Percentiles rank a stretch among this genome's conserved stretches.
phyloP scores from a whole-genome alignment of 495 filamentous ascomycete genomes.

The Trypethelium eluteriae region DNA sequence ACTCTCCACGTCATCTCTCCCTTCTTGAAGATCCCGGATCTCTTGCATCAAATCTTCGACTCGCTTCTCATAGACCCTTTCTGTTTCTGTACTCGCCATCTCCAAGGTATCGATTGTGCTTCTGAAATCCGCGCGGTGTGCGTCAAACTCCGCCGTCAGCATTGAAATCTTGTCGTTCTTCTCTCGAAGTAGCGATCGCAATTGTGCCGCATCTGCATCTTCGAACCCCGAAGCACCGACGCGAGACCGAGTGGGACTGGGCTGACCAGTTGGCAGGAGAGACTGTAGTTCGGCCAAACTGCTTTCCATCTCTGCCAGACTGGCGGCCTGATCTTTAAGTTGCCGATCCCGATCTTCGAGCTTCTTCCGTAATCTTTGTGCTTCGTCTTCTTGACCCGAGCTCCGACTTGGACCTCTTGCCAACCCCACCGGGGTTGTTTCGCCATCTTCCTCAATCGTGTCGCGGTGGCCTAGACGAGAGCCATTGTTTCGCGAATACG shows the following conservation, averaged over 20 bases:
- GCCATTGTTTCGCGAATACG: conserved; percentile 34
- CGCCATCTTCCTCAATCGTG: conserved; percentile 36
- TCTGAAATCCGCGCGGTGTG: conserved; percentile 89
- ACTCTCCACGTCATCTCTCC: conserved; percentile 68
- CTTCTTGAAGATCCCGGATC: conserved; percentile 69
- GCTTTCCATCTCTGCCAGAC: conserved; percentile 76
- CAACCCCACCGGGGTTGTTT: conserved; percentile 51
- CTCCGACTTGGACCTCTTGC: conserved; percentile 32
- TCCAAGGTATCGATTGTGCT: conserved; percentile 96
- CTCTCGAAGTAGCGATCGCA: conserved; percentile 77
- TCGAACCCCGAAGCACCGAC: conserved; percentile 34
- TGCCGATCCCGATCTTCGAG: conserved; percentile 80
- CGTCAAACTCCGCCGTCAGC: conserved; percentile 90
- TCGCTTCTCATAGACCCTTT: conserved; percentile 91
- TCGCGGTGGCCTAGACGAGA: conserved; percentile 34
- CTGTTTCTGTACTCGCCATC: conserved; percentile 91
- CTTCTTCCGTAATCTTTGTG: conserved; percentile 57
- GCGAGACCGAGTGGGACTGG: conserved; percentile 30
- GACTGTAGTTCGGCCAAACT: conserved; percentile 67
- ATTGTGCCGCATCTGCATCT: conserved; percentile 49
- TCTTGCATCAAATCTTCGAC: conserved; percentile 86
- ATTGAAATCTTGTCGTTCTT: conserved; percentile 94
- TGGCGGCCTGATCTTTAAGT: conserved; percentile 74
- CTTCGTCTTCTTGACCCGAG: conserved; percentile 47
- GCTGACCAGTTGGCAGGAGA: conserved; percentile 40